Percentiles rank a stretch among this genome's conserved stretches.
phyloP scores from a whole-genome alignment of 2,329 filamentous ascomycete species.

The Fusarium hainanense region DNA sequence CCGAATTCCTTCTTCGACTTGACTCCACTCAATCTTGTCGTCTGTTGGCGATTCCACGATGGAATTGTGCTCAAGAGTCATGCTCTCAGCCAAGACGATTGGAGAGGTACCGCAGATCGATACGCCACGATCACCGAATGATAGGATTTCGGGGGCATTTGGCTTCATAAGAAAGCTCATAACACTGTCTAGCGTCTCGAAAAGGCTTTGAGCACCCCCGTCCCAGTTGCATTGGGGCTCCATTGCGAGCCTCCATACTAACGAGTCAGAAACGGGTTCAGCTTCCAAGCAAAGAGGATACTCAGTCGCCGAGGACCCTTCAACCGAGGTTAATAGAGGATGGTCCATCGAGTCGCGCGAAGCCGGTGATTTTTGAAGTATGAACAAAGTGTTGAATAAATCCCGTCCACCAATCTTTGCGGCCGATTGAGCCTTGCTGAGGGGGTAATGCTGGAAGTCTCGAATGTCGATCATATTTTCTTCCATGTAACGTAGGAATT shows the following conservation, averaged over 20 bases:
- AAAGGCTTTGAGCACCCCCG: constrained; percentile 59
- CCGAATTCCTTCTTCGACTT: constrained; percentile 55
- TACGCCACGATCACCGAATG: constrained; percentile 62
- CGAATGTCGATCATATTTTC: constrained; percentile 72
- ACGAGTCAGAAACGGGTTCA: constrained; percentile 65
- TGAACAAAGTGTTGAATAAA: constrained; percentile 68
- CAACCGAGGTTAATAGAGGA: constrained; percentile 70
- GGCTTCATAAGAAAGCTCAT: constrained; percentile 66
- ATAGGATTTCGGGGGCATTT: constrained; percentile 63
- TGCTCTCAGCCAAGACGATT: constrained; percentile 7
- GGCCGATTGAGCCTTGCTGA: constrained; percentile 72
- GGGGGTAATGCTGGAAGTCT: constrained; percentile 80
- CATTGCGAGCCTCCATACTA: constrained; percentile 80
- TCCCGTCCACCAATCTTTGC: constrained; percentile 50
- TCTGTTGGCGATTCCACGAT: not conserved
- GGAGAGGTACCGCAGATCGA: constrained; percentile 73
- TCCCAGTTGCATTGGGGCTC: constrained; percentile 65
- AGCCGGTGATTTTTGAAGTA: constrained; percentile 59
- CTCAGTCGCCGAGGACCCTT: constrained; percentile 75
- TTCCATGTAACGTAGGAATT: constrained; percentile 80
- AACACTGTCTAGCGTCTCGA: constrained; percentile 69
- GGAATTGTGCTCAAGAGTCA: not conserved
- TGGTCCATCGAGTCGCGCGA: not conserved
- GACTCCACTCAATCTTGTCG: constrained; percentile 48
- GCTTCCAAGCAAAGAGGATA: constrained; percentile 87